Evolutionary conservation across 306 rosid species (phyloP).

Genomic region (Arachis stenosperma): DNA sequence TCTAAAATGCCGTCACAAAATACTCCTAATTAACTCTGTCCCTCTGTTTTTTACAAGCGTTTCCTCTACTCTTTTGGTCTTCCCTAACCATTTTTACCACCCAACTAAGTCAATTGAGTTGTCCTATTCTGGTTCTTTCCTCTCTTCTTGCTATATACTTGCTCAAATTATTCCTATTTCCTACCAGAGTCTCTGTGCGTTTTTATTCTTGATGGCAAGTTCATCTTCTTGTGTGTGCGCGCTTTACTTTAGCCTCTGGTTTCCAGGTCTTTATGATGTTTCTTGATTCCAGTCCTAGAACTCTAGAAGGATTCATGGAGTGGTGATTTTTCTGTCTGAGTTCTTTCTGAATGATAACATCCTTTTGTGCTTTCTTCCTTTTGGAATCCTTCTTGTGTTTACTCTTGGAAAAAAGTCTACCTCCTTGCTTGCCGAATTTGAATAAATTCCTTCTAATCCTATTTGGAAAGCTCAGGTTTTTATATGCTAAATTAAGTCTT

Average conservation of each 20-base stretch:
- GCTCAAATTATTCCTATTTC: too few relatives aligned
- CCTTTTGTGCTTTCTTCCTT: not conserved
- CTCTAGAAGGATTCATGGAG: not conserved
- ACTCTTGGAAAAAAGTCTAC: not conserved
- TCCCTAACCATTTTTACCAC: too few relatives aligned
- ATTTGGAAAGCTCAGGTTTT: not conserved
- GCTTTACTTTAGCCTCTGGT: constrained; percentile 5
- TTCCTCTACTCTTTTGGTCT: too few relatives aligned
- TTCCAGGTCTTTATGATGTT: not conserved
- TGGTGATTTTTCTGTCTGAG: not conserved
- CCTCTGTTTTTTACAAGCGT: too few relatives aligned
- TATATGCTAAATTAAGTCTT: not conserved
- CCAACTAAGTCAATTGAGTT: too few relatives aligned
- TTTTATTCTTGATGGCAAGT: not conserved
- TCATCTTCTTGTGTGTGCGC: not conserved
- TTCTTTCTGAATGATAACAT: not conserved
- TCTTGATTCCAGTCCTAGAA: constrained; percentile 1
- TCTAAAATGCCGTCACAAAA: too few relatives aligned
- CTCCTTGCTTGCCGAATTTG: not conserved
- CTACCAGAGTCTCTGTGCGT: not conserved
- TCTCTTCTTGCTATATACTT: too few relatives aligned
- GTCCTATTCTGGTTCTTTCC: too few relatives aligned
- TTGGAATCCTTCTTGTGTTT: constrained; percentile 10
- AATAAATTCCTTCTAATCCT: not conserved
- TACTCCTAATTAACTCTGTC: too few relatives aligned